Evolutionary conservation across 148 eudicot genomes (phyloP), one percentile per base, ranked within the genome.

Genomic region (Beta vulgaris): DNA sequence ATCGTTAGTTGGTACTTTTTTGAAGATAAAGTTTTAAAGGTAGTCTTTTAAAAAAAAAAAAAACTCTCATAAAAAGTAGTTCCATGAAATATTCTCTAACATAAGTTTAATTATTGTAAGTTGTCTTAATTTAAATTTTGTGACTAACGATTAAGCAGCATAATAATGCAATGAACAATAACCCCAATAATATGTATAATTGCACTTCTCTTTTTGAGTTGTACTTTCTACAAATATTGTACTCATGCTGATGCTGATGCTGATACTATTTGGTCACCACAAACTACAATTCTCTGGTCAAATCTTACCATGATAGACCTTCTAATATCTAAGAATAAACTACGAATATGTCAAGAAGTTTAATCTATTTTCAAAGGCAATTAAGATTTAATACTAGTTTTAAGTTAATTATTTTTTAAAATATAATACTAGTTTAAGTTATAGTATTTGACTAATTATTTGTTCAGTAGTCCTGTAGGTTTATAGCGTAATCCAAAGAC

Each of bases 401-500:
- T 42, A 67, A 39, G 11, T 25, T 37, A 37, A n/a, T n/a, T n/a
- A n/a, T n/a, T n/a, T n/a, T 19, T 9, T 5, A 51, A 51, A 9
- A 51, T n/a, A 19, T 58, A 9, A 28, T 58, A 58, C 62, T 26
- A 58, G 32, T 58, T n/a, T 42, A 67, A 39, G 11, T 25, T 37
- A 37, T 36, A 5, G 25, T 71, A 26, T 28, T 40, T 37, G 14
- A 23, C 4, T 26, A 16, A 5, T 51, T 21, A 8, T 36, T 21
- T 15, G 16, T 12, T 15, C 18, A 13, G 14, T 13, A 46, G 51
- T 46, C 51, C 51, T 46, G 18, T 46, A 15, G 51, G 51, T 4
- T 14, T 46, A 46, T 46, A 46, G 63, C 74, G 58, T 32, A 55
- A 72, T 72, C 51, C 49, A 71, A 36, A 57, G 48, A 35, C 23